Conservation (phyloP, 2,329 filamentous ascomycete species). For the Colletotrichum noveboracense region DNA sequence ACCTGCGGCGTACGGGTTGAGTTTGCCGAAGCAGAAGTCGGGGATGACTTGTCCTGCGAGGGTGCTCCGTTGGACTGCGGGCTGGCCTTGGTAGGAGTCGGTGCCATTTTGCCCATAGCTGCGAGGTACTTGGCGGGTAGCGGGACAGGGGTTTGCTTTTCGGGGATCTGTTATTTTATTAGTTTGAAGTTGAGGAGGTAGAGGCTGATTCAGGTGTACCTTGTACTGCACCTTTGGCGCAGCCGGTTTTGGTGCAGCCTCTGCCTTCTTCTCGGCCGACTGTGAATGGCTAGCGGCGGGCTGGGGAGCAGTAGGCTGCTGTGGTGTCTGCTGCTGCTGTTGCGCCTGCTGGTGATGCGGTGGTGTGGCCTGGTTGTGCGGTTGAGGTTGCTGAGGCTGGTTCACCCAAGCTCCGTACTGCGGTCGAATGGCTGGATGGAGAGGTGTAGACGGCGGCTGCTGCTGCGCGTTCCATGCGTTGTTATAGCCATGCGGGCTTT, state of each 20-base stretch:
- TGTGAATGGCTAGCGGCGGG: not conserved
- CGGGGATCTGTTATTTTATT: conserved; percentile 34
- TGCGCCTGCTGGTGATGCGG: not conserved
- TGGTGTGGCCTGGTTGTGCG: conserved; percentile 19
- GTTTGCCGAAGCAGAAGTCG: not conserved
- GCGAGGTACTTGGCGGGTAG: conserved; percentile 48
- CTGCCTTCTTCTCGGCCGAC: not conserved
- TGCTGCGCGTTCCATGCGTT: conserved; percentile 19
- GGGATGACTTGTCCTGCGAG: not conserved
- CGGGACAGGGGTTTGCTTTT: conserved; percentile 49
- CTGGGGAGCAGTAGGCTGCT: not conserved
- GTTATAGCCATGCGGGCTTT: conserved; percentile 10
- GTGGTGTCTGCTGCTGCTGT: not conserved
- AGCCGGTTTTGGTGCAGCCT: conserved; percentile 1
- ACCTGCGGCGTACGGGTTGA: not conserved
- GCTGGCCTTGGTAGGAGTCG: conserved; percentile 13
- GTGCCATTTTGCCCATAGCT: conserved; percentile 39
- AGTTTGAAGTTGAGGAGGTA: conserved; percentile 17
- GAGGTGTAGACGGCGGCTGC: conserved; percentile 22
- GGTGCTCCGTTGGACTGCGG: not conserved
- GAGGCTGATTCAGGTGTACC: conserved; percentile 26
- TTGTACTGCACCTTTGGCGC: conserved; percentile 24
- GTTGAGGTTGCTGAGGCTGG: not conserved
- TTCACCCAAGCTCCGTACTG: conserved; percentile 28
- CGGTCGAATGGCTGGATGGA: conserved; percentile 43